Evolutionary conservation across 2,329 filamentous ascomycete genomes (phyloP).

Genomic region (Sarocladium brachiariae): DNA sequence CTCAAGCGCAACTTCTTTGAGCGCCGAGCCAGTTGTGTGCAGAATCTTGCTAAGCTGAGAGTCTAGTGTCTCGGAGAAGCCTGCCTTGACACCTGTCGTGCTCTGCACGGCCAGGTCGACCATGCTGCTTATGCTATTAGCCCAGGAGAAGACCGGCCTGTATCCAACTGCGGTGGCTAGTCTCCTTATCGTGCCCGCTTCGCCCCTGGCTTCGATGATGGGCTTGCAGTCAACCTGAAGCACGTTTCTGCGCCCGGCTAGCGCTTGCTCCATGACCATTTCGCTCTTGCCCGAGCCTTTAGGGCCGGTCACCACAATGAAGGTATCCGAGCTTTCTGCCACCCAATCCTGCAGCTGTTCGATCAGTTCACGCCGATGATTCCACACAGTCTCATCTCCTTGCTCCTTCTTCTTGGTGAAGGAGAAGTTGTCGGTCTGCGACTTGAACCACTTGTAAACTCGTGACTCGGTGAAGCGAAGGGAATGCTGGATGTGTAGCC

Average conservation of each 20-base stretch:
- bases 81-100: conserved; percentile 88
- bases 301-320: conserved; percentile 89
- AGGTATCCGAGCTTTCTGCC: conserved; percentile 81
- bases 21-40: conserved; percentile 71
- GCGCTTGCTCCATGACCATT: conserved; percentile 75
- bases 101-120: conserved; percentile 89
- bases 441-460: conserved; percentile 73
- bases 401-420: conserved; percentile 58
- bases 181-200: conserved; percentile 75
- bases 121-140: conserved; percentile 89
- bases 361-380: conserved; percentile 75
- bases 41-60: conserved; percentile 84
- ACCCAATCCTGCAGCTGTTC: conserved; percentile 79
- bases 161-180: conserved; percentile 83
- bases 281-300: conserved; percentile 88
- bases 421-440: conserved; percentile 53
- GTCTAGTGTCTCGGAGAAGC: conserved; percentile 89
- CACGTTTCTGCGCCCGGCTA: conserved; percentile 69
- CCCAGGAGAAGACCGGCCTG: conserved; percentile 89
- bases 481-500: conserved; percentile 72
- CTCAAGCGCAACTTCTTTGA: conserved; percentile 70
- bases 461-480: conserved; percentile 68
- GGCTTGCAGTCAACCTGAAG: conserved; percentile 88
- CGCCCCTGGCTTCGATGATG: conserved; percentile 83
- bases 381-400: conserved; percentile 60